Percentiles rank a stretch among this genome's conserved stretches.
These are phyloP conservation scores for Obelidium mucronatum DNA, from an alignment of 192 early-diverging fungal genomes.

Conservation along the genomic window DNA sequence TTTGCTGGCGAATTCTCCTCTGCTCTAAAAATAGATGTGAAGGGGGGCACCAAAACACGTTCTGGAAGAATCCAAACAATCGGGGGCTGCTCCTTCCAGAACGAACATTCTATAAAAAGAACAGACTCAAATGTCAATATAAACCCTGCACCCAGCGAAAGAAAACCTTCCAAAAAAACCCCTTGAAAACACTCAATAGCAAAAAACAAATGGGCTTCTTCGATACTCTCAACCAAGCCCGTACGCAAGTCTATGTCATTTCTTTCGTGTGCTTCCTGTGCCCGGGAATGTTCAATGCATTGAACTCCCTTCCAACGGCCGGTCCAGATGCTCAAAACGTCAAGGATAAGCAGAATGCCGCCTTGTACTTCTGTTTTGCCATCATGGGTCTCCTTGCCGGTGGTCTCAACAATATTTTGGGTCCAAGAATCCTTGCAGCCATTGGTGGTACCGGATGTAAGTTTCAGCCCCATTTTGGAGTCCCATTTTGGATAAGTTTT, in stretches of 20 bases:
- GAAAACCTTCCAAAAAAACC: no score
- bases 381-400: conserved; percentile 78
- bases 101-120: no score
- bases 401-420: conserved; percentile 77
- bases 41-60: no score
- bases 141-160: no score
- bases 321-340: conserved; percentile 65
- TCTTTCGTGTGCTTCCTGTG: conserved; percentile 79
- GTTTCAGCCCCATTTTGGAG: conserved; percentile 57
- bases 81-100: no score
- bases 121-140: no score
- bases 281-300: conserved; percentile 78
- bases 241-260: conserved; percentile 71
- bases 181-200: background rate
- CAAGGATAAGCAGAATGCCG: conserved; percentile 76
- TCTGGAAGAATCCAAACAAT: no score
- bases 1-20: no score
- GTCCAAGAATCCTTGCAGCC: no score
- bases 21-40: no score
- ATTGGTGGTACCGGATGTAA: no score
- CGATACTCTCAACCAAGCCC: conserved; percentile 30
- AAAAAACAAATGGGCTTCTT: background rate
- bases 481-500: no score
- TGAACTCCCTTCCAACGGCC: conserved; percentile 39
- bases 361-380: conserved; percentile 78